phyloP scores from a whole-genome alignment of 2,329 filamentous ascomycete species.

The Trichophyton verrucosum region DNA sequence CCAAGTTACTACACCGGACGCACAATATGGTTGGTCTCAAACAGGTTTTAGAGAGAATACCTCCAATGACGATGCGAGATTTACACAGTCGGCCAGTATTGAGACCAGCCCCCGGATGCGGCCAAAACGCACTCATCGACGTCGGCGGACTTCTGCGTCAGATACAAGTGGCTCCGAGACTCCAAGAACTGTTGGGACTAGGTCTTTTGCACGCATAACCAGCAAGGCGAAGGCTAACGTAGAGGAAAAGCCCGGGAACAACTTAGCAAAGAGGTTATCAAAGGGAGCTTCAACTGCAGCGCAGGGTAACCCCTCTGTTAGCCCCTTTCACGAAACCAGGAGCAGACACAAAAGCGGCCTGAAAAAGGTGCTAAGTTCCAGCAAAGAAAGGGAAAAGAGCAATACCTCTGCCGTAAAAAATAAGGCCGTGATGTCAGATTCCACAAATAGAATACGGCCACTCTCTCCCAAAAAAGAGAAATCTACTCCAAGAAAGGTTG shows the following conservation, averaged over 20 bases:
- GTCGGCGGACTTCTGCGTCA: slow-evolving; percentile 9
- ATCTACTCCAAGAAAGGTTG: not conserved
- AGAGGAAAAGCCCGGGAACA: slow-evolving; percentile 20
- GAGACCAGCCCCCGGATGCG: not conserved
- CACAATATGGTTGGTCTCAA: not conserved
- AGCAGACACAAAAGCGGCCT: no score
- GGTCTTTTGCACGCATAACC: not conserved
- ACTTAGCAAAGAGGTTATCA: slow-evolving; percentile 2
- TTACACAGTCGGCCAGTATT: not conserved
- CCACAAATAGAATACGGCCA: slow-evolving; percentile 5
- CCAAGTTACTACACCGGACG: not conserved
- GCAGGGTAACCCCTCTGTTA: not conserved
- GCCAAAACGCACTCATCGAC: not conserved
- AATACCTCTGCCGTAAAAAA: slow-evolving; percentile 11
- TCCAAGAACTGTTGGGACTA: slow-evolving; percentile 13
- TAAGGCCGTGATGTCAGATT: slow-evolving; percentile 4
- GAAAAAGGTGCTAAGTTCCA: not conserved
- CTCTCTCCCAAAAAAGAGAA: slow-evolving; percentile 2
- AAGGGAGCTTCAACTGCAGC: not conserved
- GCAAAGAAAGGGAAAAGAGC: not conserved
- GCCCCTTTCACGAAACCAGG: not conserved
- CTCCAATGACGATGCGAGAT: not conserved
- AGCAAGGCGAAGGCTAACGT: slow-evolving; percentile 16
- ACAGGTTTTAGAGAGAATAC: not conserved
- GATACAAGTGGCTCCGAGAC: slow-evolving; percentile 16